Base-by-base conservation (phyloP, 192 early-diverging fungal species). In the Rhizophlyctis rosea region DNA sequence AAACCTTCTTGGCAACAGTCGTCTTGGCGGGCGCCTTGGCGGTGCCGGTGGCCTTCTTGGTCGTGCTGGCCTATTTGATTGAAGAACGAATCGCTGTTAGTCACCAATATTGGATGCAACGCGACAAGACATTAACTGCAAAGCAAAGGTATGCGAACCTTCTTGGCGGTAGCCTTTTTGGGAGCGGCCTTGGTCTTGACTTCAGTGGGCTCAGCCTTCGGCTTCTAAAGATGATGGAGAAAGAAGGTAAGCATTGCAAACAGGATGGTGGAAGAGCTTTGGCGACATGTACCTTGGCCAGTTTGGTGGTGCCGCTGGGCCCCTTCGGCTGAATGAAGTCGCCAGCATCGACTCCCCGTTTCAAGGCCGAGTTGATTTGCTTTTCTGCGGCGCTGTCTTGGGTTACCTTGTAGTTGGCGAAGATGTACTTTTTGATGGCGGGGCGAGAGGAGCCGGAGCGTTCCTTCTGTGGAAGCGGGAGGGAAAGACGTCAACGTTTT, bases 341-440 rank as follows among this genome's bases (percentile, higher is more conserved):
- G 32, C 81, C 84, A 35, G 75, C 71, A 34, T 81, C 82, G 34
- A 81, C 82, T 69, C 88, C 87, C 56, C 76, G 80, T 72, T 85
- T 85, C 72, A 91, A 78, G 56, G 86, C 86, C 58, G 63, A 65
- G 63, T 81, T 86, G 66, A 90, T 76, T 54, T 79, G 72, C 33
- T 59, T 44, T 66, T 87, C 86, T n/a, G n/a, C n/a, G 58, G 75
- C 76, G 50, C 71, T 80, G 25, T 79, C 76, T 39, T 27, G 28
- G 44, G 51, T 33, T 18, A 91, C 81, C 69, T 82, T 76, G 76
- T 76, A 87, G 83, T 90, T 91, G 55, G 83, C 79, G 66, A 76
- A 60, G 59, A 91, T 86, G 70, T 89, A 91, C 69, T 91, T 91
- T 65, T 90, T 91, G 68, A 91, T 86, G 50, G 84, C 82, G 57